Base-by-base conservation (phyloP, 371 early-diverging fungal species). In the Parasitella parasitica region DNA sequence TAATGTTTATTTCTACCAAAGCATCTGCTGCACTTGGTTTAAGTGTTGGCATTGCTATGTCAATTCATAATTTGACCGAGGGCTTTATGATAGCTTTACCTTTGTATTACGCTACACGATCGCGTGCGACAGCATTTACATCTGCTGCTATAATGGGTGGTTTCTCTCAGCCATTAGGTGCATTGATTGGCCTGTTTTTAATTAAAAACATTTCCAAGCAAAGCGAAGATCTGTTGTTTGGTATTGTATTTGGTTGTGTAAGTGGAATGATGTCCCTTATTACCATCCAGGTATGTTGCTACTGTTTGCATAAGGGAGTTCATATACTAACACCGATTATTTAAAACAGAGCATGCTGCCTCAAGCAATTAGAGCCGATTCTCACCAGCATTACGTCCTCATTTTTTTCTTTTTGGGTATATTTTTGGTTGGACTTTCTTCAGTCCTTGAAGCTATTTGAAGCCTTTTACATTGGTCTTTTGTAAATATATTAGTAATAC, bases 1-100 rank as follows among this genome's bases (percentile, higher is more conserved):
- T 92, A 9, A 88, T 90, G 59, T 90, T 89, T 66, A 63, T 91
- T 0, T 86, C 90, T 1, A 83, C 84, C 18, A 81, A 83, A 28
- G 86, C 75, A 8, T 78, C 89, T 16, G 66, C 83, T 11, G 64
- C 77, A 15, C 69, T 91, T 7, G 92, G 94, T n/a, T 64, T 86
- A 11, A 83, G 83, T 12, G 83, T 93, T 35, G 83, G 87, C 16
- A 76, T 87, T 22, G 90, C 91, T 18, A 88, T 94, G 66, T 82
- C 90, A 2, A 81, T 91, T 20, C 94, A 94, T 63, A 94, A 94
- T 62, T 66, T 94, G 13, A 91, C 91, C 13, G 92, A 94, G 60
- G 94, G 92, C 0, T 76, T 91, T 56, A 84, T 88, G 77, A 88
- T 93, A 18, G 87, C 91, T 1, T 65, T 91, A 35, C 91, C 92